Percentiles rank a stretch among this genome's conserved stretches.
phyloP scores from a whole-genome alignment of 73 alveolate species.

The Paramecium octaurelia region DNA sequence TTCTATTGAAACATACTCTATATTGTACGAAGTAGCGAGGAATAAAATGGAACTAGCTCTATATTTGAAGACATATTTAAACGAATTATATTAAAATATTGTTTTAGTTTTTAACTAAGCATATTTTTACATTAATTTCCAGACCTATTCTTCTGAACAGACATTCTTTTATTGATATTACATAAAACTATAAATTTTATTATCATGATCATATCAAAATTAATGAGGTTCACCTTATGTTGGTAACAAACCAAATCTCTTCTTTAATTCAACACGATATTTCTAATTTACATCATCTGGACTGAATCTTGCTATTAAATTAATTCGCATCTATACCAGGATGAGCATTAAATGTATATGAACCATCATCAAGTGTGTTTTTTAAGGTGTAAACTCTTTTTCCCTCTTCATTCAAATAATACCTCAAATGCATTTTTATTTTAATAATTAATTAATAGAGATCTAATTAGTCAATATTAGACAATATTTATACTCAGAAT shows the following conservation, averaged over 20 bases:
- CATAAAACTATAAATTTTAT: not conserved
- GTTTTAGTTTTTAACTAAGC: not conserved
- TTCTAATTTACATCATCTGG: not conserved
- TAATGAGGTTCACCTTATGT: conserved; percentile 15
- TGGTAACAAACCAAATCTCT: not conserved
- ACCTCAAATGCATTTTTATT: conserved; percentile 31
- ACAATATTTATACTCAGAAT: not conserved
- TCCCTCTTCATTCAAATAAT: conserved; percentile 40
- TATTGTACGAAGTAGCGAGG: not conserved
- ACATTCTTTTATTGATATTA: not conserved
- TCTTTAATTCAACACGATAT: not conserved
- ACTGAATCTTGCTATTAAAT: not conserved
- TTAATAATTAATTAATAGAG: not conserved
- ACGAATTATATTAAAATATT: not conserved
- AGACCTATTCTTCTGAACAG: not conserved
- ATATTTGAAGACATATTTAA: conserved; percentile 15
- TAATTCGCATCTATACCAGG: not conserved
- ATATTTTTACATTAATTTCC: not conserved
- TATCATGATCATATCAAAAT: not conserved
- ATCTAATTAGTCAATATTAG: not conserved
- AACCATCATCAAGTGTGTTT: conserved; percentile 28
- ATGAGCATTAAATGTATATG: conserved; percentile 45
- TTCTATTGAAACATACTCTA: not conserved
- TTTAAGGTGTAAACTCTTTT: conserved; percentile 32
- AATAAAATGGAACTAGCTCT: not conserved